These are phyloP conservation scores for Fusarium goolgardi DNA, from an alignment of 2,329 filamentous ascomycete species.

Conservation along the genomic window DNA sequence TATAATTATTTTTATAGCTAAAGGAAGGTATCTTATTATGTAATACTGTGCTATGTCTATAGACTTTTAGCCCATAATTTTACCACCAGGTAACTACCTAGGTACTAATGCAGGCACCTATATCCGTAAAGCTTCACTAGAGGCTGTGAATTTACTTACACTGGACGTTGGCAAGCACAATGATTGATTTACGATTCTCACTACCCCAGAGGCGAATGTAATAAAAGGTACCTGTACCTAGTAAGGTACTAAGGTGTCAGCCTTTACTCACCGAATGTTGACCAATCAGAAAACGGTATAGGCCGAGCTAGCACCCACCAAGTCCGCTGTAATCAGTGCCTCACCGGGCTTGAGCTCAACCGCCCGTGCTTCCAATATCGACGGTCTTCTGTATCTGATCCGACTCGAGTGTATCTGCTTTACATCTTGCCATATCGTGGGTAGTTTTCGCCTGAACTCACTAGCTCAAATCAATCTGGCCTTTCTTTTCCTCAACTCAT, in stretches of 20 bases:
- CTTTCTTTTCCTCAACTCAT: neutral
- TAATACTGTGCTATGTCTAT: too few species aligned
- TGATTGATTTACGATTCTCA: neutral
- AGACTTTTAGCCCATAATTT: too few species aligned
- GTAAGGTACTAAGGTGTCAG: too few species aligned
- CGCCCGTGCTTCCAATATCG: neutral
- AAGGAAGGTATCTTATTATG: too few species aligned
- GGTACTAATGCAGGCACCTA: too few species aligned
- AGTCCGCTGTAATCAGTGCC: neutral
- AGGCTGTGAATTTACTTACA: neutral
- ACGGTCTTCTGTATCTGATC: neutral
- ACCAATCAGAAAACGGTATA: conserved; percentile 26
- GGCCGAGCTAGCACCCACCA: conserved; percentile 13
- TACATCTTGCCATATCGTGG: neutral
- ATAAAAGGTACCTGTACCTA: too few species aligned
- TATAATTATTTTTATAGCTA: too few species aligned
- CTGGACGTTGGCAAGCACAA: neutral
- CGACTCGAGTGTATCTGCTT: neutral
- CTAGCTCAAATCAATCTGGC: too few species aligned
- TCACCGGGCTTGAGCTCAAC: conserved; percentile 2
- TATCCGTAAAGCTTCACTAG: too few species aligned
- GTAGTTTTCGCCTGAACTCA: neutral
- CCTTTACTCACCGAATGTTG: neutral
- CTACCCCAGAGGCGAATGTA: neutral
- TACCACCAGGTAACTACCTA: too few species aligned